These are phyloP conservation scores for Saussurea involucrata DNA, from an alignment of 129 eudicot genomes.

Conservation along the genomic window DNA sequence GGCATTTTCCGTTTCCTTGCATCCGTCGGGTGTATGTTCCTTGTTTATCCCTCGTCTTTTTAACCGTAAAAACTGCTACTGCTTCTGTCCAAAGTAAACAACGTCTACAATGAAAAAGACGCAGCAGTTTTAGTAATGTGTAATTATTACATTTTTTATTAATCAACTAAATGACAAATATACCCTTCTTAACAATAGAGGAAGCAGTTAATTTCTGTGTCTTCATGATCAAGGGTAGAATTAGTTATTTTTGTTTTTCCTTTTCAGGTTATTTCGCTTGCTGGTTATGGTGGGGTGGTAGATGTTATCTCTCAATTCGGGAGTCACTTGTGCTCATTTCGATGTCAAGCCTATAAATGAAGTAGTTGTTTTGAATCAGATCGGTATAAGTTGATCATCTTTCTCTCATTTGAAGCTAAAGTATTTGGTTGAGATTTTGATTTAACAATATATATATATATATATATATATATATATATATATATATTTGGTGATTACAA, in stretches of 20 bases:
- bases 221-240: not conserved
- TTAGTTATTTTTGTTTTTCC: not conserved
- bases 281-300: conserved; percentile 87
- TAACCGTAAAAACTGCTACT: not conserved
- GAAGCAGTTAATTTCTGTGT: not conserved
- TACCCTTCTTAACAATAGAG: not conserved
- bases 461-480: too few relatives aligned
- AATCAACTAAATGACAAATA: not conserved
- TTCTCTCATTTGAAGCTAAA: not conserved
- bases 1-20: conserved; percentile 74
- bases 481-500: not conserved
- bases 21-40: conserved; percentile 83
- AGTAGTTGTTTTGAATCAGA: not conserved
- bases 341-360: conserved; percentile 32
- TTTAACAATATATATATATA: too few relatives aligned
- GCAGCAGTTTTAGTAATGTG: too few relatives aligned
- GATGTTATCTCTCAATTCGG: conserved; percentile 89
- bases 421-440: not conserved
- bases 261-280: conserved; percentile 68
- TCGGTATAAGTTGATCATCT: not conserved
- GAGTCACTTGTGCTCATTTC: conserved; percentile 82
- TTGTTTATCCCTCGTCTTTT: not conserved
- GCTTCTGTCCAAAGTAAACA: not conserved
- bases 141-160: not conserved
- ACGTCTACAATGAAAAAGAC: not conserved